Conservation (phyloP, 495 filamentous ascomycete species). For the Aspergillus sclerotioniger region DNA sequence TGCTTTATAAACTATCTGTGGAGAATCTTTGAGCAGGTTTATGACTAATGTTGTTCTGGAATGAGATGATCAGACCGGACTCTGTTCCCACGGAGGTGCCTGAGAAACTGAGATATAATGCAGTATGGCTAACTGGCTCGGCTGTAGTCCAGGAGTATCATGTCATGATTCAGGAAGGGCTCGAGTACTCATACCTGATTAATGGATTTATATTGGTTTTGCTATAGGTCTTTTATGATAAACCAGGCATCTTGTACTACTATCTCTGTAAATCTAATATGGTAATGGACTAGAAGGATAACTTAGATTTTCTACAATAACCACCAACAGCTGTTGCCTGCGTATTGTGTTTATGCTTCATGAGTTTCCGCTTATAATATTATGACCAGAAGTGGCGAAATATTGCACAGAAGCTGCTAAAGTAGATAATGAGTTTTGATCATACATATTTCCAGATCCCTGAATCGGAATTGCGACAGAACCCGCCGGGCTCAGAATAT, state of each 20-base stretch:
- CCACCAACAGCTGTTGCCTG: slow-evolving; percentile 21
- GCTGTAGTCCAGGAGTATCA: slow-evolving; percentile 25
- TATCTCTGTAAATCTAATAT: slow-evolving; percentile 31
- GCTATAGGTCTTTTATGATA: slow-evolving; percentile 29
- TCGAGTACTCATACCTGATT: slow-evolving; percentile 30
- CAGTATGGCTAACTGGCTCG: slow-evolving; percentile 13
- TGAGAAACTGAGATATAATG: slow-evolving; percentile 25
- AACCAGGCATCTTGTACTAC: slow-evolving; percentile 39
- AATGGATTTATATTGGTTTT: slow-evolving; percentile 31
- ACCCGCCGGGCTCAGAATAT: not conserved
- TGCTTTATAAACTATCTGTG: slow-evolving; percentile 35
- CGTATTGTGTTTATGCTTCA: slow-evolving; percentile 26
- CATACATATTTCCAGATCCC: slow-evolving; percentile 19
- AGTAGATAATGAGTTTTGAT: slow-evolving; percentile 26
- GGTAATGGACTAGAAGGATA: slow-evolving; percentile 23
- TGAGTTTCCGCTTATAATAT: slow-evolving; percentile 18
- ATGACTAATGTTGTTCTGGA: slow-evolving; percentile 25
- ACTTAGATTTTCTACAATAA: not conserved
- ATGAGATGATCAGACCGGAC: slow-evolving; percentile 19
- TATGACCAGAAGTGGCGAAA: slow-evolving; percentile 34
- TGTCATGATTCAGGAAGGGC: slow-evolving; percentile 30
- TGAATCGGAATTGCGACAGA: slow-evolving; percentile 17
- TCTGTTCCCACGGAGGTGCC: slow-evolving; percentile 14
- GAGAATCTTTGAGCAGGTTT: slow-evolving; percentile 31
- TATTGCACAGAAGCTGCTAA: slow-evolving; percentile 13